Conservation (phyloP, 257 asterid species). For the Solanum piurae region DNA sequence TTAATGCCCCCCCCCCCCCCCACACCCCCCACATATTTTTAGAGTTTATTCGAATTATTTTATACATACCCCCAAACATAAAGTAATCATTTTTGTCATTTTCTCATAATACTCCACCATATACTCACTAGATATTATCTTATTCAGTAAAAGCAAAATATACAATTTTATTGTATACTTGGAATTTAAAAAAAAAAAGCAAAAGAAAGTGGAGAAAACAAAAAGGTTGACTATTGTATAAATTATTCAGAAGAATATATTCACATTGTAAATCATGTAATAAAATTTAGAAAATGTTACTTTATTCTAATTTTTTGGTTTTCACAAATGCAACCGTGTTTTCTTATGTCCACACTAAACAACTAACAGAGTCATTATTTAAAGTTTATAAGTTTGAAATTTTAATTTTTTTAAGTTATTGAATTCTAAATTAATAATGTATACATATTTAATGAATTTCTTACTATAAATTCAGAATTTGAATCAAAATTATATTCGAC, state of each 20-base stretch:
- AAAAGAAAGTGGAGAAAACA: constrained; percentile 43
- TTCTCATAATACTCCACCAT: neutral
- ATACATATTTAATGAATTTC: too few species aligned
- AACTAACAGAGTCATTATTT: neutral
- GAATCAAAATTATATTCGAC: too few species aligned
- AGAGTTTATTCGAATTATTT: neutral
- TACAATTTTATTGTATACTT: neutral
- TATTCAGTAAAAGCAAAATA: neutral
- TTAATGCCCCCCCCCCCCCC: too few species aligned
- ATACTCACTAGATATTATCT: neutral
- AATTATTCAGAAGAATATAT: neutral
- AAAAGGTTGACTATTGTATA: constrained; percentile 35
- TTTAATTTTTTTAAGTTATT: too few species aligned
- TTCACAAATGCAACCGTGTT: neutral
- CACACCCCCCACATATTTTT: too few species aligned
- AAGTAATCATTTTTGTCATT: neutral
- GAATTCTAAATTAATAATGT: too few species aligned
- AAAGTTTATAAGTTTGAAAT: too few species aligned
- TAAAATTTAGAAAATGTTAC: neutral
- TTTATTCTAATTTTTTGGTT: neutral
- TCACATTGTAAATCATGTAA: neutral
- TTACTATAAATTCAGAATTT: too few species aligned
- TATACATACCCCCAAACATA: neutral
- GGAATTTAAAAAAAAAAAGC: neutral
- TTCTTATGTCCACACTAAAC: neutral